A percentile compares a stretch with the other conserved stretches of the same genome.
Evolutionary conservation across 768 basidiomycete species (phyloP).

Genomic region (Mycena galericulata): DNA sequence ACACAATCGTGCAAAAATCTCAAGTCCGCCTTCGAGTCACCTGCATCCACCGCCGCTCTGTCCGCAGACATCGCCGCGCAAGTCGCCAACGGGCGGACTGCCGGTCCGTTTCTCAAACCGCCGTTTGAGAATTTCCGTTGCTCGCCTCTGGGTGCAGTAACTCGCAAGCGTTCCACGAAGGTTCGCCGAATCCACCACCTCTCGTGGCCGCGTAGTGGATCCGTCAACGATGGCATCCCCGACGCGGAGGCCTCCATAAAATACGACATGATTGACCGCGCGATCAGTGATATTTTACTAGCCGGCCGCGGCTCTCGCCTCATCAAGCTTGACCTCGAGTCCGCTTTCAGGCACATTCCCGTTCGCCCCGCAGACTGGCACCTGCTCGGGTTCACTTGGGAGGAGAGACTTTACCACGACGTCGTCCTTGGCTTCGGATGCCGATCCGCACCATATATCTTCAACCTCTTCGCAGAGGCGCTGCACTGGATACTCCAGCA

Average conservation of each 20-base stretch:
- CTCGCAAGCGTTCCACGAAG: constrained; percentile 34
- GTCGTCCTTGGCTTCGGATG: not conserved
- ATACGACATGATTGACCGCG: constrained; percentile 19
- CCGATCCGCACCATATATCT: not conserved
- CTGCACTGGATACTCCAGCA: too few relatives aligned
- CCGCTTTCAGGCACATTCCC: constrained; percentile 14
- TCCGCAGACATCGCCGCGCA: too few relatives aligned
- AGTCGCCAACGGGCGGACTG: too few relatives aligned
- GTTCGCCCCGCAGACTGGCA: constrained; percentile 36
- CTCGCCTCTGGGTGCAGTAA: constrained; percentile 38
- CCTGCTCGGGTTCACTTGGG: not conserved
- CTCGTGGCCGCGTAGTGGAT: constrained; percentile 33
- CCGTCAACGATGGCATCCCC: constrained; percentile 38
- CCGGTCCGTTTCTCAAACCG: constrained; percentile 35
- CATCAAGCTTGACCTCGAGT: constrained; percentile 34
- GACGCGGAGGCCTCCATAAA: constrained; percentile 30
- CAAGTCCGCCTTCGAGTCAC: constrained; percentile 23
- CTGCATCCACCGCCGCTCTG: constrained; percentile 14
- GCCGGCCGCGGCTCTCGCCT: constrained; percentile 34
- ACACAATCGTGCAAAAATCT: constrained; percentile 32
- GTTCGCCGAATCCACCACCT: constrained; percentile 36
- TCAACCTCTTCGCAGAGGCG: too few relatives aligned
- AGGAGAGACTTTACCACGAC: not conserved
- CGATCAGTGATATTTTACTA: constrained; percentile 23
- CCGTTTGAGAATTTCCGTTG: constrained; percentile 36